Evolutionary conservation across 352 stramenopile species (phyloP).

Genomic region (Phytophthora citricola): DNA sequence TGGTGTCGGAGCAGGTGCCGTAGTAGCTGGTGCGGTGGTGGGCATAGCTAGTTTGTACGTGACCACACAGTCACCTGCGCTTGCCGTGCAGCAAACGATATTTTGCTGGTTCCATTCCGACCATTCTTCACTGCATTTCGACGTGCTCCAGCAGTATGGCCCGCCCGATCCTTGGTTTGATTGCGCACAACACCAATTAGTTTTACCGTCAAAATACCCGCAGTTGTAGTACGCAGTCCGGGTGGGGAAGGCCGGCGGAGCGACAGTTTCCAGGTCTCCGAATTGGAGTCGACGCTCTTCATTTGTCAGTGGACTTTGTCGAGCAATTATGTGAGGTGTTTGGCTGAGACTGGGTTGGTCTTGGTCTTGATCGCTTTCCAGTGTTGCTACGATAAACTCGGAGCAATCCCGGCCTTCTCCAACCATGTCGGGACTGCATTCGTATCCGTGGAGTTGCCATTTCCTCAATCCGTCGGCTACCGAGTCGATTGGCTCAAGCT

Average conservation of each 20-base stretch:
- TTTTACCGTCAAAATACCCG: constrained; percentile 26
- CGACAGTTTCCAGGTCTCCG: constrained; percentile 16
- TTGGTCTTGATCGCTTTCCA: constrained; percentile 31
- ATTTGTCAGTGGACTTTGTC: neutral
- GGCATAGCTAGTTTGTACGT: constrained; percentile 52
- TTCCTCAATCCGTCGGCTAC: constrained; percentile 5
- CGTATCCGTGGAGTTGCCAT: constrained; percentile 55
- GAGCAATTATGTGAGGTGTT: constrained; percentile 21
- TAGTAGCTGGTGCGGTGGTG: constrained; percentile 18
- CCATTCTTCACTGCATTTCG: constrained; percentile 41
- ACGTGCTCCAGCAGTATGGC: constrained; percentile 50
- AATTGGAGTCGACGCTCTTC: constrained; percentile 51
- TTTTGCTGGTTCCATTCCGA: constrained; percentile 52
- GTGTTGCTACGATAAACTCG: constrained; percentile 33
- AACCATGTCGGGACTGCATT: constrained; percentile 30
- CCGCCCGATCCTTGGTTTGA: constrained; percentile 34
- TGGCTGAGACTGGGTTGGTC: neutral
- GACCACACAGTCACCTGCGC: constrained; percentile 36
- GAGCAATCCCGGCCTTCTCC: constrained; percentile 29
- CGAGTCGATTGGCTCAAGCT: neutral
- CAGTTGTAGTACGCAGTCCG: constrained; percentile 54
- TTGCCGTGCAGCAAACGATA: constrained; percentile 55
- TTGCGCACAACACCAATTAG: constrained; percentile 55
- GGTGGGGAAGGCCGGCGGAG: constrained; percentile 35
- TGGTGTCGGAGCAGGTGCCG: constrained; percentile 16